These are phyloP conservation scores for Lanmaoa pseudosensibilis DNA, from an alignment of 768 basidiomycete genomes.

Conservation along the genomic window DNA sequence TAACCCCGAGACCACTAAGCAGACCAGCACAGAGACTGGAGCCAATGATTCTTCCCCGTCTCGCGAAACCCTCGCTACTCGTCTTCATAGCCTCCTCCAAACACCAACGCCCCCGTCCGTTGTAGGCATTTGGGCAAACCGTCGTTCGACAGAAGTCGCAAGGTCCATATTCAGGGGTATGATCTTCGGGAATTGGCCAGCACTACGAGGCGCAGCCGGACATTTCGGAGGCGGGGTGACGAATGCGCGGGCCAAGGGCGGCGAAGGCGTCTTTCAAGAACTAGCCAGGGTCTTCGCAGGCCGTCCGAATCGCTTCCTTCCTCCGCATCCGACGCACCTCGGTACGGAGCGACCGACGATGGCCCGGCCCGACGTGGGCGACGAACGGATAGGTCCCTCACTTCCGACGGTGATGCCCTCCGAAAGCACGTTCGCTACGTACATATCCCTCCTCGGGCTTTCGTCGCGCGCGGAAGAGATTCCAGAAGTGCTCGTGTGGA, in stretches of 20 bases:
- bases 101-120: slow-evolving; percentile 29
- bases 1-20: background rate
- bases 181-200: slow-evolving; percentile 58
- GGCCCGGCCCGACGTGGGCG: background rate
- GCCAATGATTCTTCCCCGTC: background rate
- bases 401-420: slow-evolving; percentile 45
- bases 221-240: slow-evolving; percentile 37
- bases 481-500: slow-evolving; percentile 70
- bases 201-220: slow-evolving; percentile 35
- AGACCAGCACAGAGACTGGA: background rate
- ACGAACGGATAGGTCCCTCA: slow-evolving; percentile 15
- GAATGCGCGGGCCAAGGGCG: slow-evolving; percentile 12
- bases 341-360: slow-evolving; percentile 9
- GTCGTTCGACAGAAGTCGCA: slow-evolving; percentile 48
- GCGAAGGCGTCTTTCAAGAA: slow-evolving; percentile 22
- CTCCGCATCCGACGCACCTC: background rate
- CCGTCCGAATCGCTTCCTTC: slow-evolving; percentile 15
- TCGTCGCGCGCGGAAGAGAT: slow-evolving; percentile 55
- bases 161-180: slow-evolving; percentile 54
- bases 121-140: slow-evolving; percentile 46
- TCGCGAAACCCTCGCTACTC: slow-evolving; percentile 8
- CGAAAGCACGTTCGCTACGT: slow-evolving; percentile 53
- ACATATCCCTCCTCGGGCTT: slow-evolving; percentile 61
- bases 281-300: slow-evolving; percentile 16
- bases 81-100: slow-evolving; percentile 15